Conservation (phyloP, 768 basidiomycete species). For the Psilocybe sp. region DNA sequence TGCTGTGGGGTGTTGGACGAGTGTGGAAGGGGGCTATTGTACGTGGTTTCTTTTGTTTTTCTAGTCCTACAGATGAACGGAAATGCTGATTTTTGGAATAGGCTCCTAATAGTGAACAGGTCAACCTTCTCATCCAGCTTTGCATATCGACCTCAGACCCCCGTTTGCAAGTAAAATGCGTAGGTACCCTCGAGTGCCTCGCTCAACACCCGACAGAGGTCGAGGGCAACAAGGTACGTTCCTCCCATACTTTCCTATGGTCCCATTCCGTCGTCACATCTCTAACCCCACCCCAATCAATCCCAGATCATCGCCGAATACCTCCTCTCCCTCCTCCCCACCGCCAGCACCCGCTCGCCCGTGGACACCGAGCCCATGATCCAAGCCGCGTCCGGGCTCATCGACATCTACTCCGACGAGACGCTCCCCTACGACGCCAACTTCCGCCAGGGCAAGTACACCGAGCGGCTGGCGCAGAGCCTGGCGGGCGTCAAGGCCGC, state of each 20-base stretch:
- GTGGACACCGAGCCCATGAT: conserved; percentile 67
- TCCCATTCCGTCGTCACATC: too few relatives aligned
- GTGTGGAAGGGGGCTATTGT: conserved; percentile 73
- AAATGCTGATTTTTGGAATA: conserved; percentile 20
- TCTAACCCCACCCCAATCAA: conserved; percentile 1
- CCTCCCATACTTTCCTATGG: not conserved
- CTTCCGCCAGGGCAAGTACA: conserved; percentile 62
- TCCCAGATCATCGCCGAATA: conserved; percentile 60
- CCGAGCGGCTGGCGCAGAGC: conserved; percentile 52
- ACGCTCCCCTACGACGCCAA: conserved; percentile 74
- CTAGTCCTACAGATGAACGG: too few relatives aligned
- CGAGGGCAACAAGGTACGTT: conserved; percentile 60
- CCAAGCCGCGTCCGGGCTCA: conserved; percentile 77
- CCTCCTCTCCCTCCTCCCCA: conserved; percentile 62
- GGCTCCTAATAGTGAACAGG: conserved; percentile 60
- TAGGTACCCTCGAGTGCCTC: conserved; percentile 83
- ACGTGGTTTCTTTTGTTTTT: conserved; percentile 15
- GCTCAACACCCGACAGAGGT: conserved; percentile 66
- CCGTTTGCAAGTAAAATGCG: conserved; percentile 66
- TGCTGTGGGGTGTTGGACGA: conserved; percentile 84
- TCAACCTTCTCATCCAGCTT: conserved; percentile 63
- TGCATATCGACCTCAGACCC: conserved; percentile 55
- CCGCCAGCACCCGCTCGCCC: conserved; percentile 32
- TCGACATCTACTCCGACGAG: conserved; percentile 95
- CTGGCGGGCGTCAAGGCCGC: conserved; percentile 61